phyloP scores from a whole-genome alignment of 2,329 filamentous ascomycete species.

The Sporothrix phasma region DNA sequence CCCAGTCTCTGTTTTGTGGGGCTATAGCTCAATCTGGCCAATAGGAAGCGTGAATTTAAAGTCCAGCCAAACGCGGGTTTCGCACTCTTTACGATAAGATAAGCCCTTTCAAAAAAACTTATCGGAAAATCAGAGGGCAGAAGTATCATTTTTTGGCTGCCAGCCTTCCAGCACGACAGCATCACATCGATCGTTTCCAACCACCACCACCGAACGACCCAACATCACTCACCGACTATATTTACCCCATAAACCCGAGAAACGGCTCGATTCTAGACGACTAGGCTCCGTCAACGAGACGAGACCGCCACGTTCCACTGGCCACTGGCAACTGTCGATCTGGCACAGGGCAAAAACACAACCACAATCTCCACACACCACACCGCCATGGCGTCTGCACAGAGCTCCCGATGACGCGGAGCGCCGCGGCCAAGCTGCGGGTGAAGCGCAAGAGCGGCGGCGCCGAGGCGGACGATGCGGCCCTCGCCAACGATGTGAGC shows the following conservation, averaged over 20 bases:
- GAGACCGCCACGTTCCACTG: too few relatives aligned
- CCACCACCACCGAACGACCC: not conserved
- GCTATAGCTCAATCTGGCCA: not conserved
- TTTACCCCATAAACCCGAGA: not conserved
- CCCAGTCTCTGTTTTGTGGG: not conserved
- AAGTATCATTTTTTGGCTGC: not conserved
- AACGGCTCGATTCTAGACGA: not conserved
- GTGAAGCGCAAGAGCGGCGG: slow-evolving; percentile 13
- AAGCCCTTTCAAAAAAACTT: slow-evolving; percentile 7
- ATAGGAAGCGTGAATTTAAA: not conserved
- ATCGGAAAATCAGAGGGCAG: not conserved
- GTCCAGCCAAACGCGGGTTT: not conserved
- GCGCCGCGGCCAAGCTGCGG: slow-evolving; percentile 12
- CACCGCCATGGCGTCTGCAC: slow-evolving; percentile 13
- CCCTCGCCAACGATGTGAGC: not conserved
- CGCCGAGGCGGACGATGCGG: not conserved
- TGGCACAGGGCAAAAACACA: not conserved
- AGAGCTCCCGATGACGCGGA: slow-evolving; percentile 13
- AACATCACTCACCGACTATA: not conserved
- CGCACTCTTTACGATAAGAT: not conserved
- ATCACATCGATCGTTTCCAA: not conserved
- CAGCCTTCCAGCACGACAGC: not conserved
- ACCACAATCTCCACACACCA: not conserved
- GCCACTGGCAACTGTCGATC: not conserved
- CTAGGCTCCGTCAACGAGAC: not conserved